Conservation (phyloP, 176 grass and related monocot genomes). For the Carex parvula region DNA sequence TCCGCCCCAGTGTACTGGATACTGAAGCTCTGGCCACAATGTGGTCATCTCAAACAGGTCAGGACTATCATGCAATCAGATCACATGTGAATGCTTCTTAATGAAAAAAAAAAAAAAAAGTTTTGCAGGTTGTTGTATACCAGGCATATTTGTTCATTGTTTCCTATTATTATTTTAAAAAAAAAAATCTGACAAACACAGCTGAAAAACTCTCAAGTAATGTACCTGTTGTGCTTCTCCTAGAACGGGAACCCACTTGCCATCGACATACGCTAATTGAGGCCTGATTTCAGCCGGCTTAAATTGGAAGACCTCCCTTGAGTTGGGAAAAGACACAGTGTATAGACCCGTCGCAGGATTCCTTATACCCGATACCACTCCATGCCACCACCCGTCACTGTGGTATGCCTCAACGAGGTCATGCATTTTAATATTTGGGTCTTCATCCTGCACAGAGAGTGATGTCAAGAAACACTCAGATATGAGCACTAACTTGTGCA, state of each 20-base stretch:
- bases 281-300: constrained; percentile 36
- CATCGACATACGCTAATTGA: constrained; percentile 28
- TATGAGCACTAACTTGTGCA: too few relatives aligned
- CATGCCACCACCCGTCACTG: constrained; percentile 57
- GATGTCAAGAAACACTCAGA: too few relatives aligned
- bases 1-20: too few relatives aligned
- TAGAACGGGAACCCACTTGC: constrained; percentile 36
- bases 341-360: constrained; percentile 2
- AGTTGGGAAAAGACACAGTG: constrained; percentile 54
- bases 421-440: constrained; percentile 17
- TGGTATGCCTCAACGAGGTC: constrained; percentile 52
- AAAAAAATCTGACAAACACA: neutral
- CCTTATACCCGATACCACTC: constrained; percentile 32
- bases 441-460: neutral
- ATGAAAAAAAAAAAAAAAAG: neutral
- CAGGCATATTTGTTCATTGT: neutral
- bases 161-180: neutral
- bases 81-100: neutral
- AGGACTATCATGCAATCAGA: neutral
- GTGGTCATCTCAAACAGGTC: neutral
- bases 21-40: neutral
- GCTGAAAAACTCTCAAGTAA: neutral
- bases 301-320: constrained; percentile 52
- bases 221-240: constrained; percentile 22
- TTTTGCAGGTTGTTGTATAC: neutral